These are phyloP conservation scores for Mycena pura DNA, from an alignment of 768 basidiomycete species.

Conservation along the genomic window DNA sequence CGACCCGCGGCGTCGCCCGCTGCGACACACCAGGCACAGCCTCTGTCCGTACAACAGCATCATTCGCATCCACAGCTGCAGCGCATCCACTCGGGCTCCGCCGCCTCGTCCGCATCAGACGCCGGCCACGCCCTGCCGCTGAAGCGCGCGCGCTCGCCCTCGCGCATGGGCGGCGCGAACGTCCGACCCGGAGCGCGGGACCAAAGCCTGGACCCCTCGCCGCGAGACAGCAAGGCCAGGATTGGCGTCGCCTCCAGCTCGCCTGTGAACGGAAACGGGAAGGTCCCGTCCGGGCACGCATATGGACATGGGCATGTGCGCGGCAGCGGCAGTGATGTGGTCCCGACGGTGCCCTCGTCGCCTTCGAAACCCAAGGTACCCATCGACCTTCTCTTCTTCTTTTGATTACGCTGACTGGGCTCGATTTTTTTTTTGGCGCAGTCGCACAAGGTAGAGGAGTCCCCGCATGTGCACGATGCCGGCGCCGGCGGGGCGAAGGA, in stretches of 20 bases:
- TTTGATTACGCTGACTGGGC: neutral
- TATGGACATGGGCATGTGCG: slow-evolving; percentile 1
- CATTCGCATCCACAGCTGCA: slow-evolving; percentile 15
- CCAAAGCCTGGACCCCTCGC: too few relatives aligned
- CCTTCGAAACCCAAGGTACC: slow-evolving; percentile 27
- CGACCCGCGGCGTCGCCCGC: slow-evolving; percentile 6
- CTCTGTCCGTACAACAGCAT: neutral
- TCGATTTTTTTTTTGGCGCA: slow-evolving; percentile 16
- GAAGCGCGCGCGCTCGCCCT: slow-evolving; percentile 9
- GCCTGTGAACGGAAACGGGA: slow-evolving; percentile 3
- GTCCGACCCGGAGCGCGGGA: too few relatives aligned
- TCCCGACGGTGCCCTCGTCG: slow-evolving; percentile 8
- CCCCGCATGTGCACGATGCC: slow-evolving; percentile 5
- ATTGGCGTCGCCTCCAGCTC: slow-evolving; percentile 14
- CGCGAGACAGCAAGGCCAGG: slow-evolving; percentile 11
- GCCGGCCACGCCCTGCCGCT: neutral
- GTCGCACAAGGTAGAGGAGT: slow-evolving; percentile 19
- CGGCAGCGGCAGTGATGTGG: neutral
- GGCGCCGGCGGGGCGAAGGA: slow-evolving; percentile 2
- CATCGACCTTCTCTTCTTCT: slow-evolving; percentile 13
- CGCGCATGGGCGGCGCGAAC: too few relatives aligned
- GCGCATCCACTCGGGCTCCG: slow-evolving; percentile 24
- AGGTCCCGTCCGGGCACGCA: neutral
- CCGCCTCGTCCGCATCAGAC: slow-evolving; percentile 18
- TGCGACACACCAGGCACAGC: neutral